Evolutionary conservation across 768 basidiomycete genomes (phyloP).

Genomic region (Trametes coccinea): DNA sequence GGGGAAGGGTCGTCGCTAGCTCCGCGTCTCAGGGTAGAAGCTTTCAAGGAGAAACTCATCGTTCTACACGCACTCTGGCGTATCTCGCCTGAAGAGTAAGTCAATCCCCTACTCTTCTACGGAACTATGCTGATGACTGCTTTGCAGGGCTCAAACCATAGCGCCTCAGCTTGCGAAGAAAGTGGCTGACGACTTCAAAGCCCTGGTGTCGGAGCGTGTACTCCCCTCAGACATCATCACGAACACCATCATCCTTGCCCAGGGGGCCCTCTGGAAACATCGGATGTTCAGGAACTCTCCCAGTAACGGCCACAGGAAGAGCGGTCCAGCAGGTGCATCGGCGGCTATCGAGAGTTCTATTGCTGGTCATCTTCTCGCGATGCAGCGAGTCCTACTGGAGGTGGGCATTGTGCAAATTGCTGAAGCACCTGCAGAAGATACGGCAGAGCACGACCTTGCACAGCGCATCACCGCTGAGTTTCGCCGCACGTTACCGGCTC

Average conservation of each 20-base stretch:
- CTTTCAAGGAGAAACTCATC: constrained; percentile 73
- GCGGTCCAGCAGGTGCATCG: constrained; percentile 1
- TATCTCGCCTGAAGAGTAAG: constrained; percentile 55
- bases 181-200: constrained; percentile 56
- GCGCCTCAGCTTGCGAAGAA: constrained; percentile 46
- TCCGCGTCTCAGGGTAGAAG: constrained; percentile 56
- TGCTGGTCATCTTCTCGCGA: constrained; percentile 63
- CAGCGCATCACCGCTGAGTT: constrained; percentile 85
- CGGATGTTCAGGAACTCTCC: constrained; percentile 64
- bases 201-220: constrained; percentile 64
- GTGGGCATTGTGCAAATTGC: constrained; percentile 64
- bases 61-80: constrained; percentile 79
- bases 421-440: constrained; percentile 55
- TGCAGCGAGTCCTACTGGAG: constrained; percentile 63
- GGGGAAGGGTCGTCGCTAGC: constrained; percentile 37
- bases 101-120: constrained; percentile 20
- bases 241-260: constrained; percentile 68
- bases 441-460: constrained; percentile 61
- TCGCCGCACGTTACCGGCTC: constrained; percentile 79
- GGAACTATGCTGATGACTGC: constrained; percentile 11
- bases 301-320: constrained; percentile 24
- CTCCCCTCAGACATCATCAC: constrained; percentile 77
- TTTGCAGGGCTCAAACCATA: constrained; percentile 49
- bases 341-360: constrained; percentile 59
- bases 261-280: constrained; percentile 85